A percentile compares a stretch with the other conserved stretches of the same genome.
These are phyloP conservation scores for Mycogone perniciosa DNA, from an alignment of 2,329 filamentous ascomycete genomes.

Conservation along the genomic window DNA sequence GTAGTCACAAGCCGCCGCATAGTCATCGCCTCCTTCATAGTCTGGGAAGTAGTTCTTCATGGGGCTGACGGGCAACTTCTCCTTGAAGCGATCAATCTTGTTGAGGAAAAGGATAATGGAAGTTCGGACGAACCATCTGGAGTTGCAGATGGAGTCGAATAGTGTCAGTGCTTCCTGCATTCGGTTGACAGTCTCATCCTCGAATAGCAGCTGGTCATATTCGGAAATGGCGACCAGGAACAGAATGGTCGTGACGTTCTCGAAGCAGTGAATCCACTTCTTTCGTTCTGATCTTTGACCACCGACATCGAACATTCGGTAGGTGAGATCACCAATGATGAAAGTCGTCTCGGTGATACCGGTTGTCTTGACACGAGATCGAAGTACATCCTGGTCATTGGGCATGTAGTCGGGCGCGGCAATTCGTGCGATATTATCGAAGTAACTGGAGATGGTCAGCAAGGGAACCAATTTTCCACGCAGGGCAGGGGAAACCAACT, in stretches of 20 bases:
- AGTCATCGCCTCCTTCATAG: conserved; percentile 93
- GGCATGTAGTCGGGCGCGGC: conserved; percentile 88
- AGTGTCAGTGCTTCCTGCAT: conserved; percentile 86
- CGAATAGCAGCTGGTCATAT: conserved; percentile 92
- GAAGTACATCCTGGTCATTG: conserved; percentile 89
- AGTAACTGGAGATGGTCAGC: conserved; percentile 61
- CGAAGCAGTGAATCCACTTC: conserved; percentile 99
- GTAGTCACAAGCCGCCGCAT: conserved; percentile 93
- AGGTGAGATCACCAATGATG: conserved; percentile 89
- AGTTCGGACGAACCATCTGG: conserved; percentile 84
- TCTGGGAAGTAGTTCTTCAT: conserved; percentile 87
- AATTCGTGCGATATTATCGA: conserved; percentile 89
- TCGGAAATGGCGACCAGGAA: conserved; percentile 96
- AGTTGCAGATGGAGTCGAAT: conserved; percentile 84
- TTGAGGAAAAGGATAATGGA: conserved; percentile 85
- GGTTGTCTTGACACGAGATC: conserved; percentile 94
- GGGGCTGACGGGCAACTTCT: conserved; percentile 75
- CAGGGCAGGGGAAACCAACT: conserved; percentile 52
- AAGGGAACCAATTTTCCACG: background rate
- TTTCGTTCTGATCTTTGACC: conserved; percentile 93
- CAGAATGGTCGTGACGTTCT: conserved; percentile 94
- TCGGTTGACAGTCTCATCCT: conserved; percentile 93
- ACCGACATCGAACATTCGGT: conserved; percentile 96
- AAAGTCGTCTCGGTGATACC: conserved; percentile 97
- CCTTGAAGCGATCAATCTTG: conserved; percentile 86